Percentiles rank a stretch among this genome's conserved stretches.
phyloP scores from a whole-genome alignment of 208 protist species.

The Blechomonas ayalai region DNA sequence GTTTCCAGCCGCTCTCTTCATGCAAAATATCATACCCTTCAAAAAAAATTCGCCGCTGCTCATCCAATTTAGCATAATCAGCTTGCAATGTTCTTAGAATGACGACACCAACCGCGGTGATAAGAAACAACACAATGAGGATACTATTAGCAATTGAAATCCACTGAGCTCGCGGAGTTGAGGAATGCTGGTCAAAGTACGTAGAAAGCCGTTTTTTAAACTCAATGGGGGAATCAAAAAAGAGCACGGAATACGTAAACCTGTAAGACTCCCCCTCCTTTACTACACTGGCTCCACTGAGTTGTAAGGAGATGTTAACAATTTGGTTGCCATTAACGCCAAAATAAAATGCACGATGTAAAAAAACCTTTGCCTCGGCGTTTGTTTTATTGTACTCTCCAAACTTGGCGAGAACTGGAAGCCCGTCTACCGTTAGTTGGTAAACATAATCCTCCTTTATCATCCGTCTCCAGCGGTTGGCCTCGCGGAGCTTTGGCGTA shows the following conservation, averaged over 20 bases:
- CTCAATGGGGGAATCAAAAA: conserved; percentile 33
- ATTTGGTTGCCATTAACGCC: conserved; percentile 49
- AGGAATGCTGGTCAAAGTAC: conserved; percentile 84
- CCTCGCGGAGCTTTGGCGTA: conserved; percentile 7
- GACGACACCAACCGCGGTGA: conserved; percentile 88
- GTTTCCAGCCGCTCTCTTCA: conserved; percentile 95
- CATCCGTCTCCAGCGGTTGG: conserved; percentile 9
- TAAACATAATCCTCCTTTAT: conserved; percentile 39
- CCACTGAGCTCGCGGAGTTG: conserved; percentile 91
- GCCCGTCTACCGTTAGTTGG: conserved; percentile 49
- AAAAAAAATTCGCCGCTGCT: conserved; percentile 30
- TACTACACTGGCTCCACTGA: conserved; percentile 3
- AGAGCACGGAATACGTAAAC: conserved; percentile 87
- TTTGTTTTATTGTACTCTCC: conserved; percentile 6
- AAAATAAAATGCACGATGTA: conserved; percentile 83
- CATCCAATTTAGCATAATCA: conserved; percentile 77
- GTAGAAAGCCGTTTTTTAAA: conserved; percentile 88
- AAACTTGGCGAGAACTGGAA: conserved; percentile 41
- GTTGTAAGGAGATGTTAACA: conserved; percentile 67
- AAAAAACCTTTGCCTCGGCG: conserved; percentile 41
- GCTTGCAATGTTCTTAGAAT: conserved; percentile 76
- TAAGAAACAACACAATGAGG: conserved; percentile 87
- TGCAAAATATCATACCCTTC: conserved; percentile 39
- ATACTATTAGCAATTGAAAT: conserved; percentile 92
- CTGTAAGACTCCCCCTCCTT: conserved; percentile 17